Percentiles rank a stretch among this genome's conserved stretches.
These are phyloP conservation scores for Kluyveromyces lactis DNA, from an alignment of 805 yeast genomes.

Conservation along the genomic window DNA sequence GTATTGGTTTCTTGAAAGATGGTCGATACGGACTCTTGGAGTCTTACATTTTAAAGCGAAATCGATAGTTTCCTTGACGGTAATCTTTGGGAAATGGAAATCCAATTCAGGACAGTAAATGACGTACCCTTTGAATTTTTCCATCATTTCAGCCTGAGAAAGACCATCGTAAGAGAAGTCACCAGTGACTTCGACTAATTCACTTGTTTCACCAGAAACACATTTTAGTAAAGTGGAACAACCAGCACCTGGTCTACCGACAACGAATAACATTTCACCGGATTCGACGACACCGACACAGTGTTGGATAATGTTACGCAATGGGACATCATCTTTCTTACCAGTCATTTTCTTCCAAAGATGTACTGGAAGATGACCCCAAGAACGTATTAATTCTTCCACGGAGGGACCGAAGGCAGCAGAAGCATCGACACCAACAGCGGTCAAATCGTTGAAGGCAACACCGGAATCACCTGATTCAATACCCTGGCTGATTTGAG, in stretches of 20 bases:
- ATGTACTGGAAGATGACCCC: constrained; percentile 22
- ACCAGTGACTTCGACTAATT: constrained; percentile 32
- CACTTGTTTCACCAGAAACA: constrained; percentile 38
- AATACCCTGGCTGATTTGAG: constrained; percentile 37
- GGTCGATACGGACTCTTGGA: constrained; percentile 38
- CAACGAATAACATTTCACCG: constrained; percentile 46
- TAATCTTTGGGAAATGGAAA: constrained; percentile 42
- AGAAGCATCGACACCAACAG: constrained; percentile 44
- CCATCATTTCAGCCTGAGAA: constrained; percentile 39
- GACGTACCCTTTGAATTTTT: constrained; percentile 38
- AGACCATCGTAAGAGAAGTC: constrained; percentile 42
- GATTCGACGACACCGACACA: constrained; percentile 37
- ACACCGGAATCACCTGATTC: constrained; percentile 45
- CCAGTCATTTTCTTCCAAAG: constrained; percentile 19
- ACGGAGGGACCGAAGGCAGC: constrained; percentile 44
- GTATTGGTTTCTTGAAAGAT: constrained; percentile 33
- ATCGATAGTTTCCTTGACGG: constrained; percentile 43
- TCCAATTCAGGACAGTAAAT: constrained; percentile 46
- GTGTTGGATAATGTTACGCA: constrained; percentile 34
- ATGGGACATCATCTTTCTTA: constrained; percentile 25
- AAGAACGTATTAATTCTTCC: constrained; percentile 34
- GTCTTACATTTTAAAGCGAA: constrained; percentile 43
- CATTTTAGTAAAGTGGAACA: constrained; percentile 47
- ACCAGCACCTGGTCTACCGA: constrained; percentile 59
- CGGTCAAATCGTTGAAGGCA: constrained; percentile 36